phyloP scores from a whole-genome alignment of 2,329 filamentous ascomycete genomes.

The Aspergillus vadensis region DNA sequence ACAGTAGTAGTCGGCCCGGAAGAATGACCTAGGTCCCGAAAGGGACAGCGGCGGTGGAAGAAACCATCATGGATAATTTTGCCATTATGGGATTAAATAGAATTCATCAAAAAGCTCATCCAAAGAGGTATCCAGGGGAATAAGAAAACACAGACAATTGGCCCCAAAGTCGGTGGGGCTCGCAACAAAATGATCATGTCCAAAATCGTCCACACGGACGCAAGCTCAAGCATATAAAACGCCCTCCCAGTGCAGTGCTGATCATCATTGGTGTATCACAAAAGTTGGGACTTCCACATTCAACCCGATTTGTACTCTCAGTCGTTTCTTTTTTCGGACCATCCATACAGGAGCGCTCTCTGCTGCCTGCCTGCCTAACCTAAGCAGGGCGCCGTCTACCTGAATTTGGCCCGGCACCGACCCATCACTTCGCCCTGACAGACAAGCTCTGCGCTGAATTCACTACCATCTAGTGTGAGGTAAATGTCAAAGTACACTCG shows the following conservation, averaged over 20 bases:
- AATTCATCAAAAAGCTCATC: slow-evolving; percentile 15
- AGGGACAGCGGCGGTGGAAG: neutral
- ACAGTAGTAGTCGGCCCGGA: neutral
- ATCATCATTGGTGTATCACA: slow-evolving; percentile 9
- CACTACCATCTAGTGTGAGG: slow-evolving; percentile 91
- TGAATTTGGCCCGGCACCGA: slow-evolving; percentile 87
- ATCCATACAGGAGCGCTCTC: slow-evolving; percentile 1
- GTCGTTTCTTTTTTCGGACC: slow-evolving; percentile 4
- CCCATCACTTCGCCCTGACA: slow-evolving; percentile 99
- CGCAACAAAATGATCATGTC: slow-evolving; percentile 3
- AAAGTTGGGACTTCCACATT: neutral
- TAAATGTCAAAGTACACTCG: slow-evolving; percentile 71
- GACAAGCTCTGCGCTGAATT: slow-evolving; percentile 98
- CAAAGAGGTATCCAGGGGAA: slow-evolving; percentile 19
- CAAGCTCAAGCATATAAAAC: slow-evolving; percentile 14
- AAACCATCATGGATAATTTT: neutral
- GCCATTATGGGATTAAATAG: slow-evolving; percentile 14
- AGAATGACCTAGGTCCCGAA: neutral
- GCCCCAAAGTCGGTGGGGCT: slow-evolving; percentile 1
- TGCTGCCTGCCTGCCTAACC: neutral
- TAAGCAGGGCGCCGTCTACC: slow-evolving; percentile 46
- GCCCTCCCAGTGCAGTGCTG: slow-evolving; percentile 21
- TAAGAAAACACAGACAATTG: slow-evolving; percentile 6
- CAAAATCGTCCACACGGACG: slow-evolving; percentile 8
- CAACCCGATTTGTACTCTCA: slow-evolving; percentile 1